Percentiles rank a stretch among this genome's conserved stretches.
These are phyloP conservation scores for Marsdenia floribunda DNA, from an alignment of 257 asterid species.

Conservation along the genomic window DNA sequence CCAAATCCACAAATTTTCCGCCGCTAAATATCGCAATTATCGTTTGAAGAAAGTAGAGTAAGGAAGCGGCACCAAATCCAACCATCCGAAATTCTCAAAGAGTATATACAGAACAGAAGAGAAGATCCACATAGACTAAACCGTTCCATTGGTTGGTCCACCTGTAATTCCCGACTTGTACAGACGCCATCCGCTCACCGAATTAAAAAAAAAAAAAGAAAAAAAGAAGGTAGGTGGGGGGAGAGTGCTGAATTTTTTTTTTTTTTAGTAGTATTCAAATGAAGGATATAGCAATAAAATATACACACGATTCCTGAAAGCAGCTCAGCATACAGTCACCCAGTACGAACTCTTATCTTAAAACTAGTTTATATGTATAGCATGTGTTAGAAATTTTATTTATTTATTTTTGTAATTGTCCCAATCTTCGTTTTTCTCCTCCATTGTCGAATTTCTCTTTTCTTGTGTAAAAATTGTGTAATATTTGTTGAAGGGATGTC, in stretches of 20 bases:
- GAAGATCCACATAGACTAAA: neutral
- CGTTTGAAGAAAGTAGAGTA: neutral
- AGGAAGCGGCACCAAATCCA: neutral
- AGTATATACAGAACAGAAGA: neutral
- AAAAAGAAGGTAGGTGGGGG: neutral
- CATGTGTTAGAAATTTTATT: neutral
- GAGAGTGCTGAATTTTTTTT: too few relatives aligned
- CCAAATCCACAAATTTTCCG: too few relatives aligned
- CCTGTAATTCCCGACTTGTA: neutral
- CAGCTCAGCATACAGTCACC: neutral
- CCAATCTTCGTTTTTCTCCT: neutral
- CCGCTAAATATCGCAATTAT: neutral
- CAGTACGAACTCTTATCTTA: neutral
- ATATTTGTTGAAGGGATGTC: conserved; percentile 17
- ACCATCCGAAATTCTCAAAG: neutral
- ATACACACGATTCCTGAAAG: too few relatives aligned
- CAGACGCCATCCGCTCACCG: neutral
- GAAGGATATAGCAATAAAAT: too few relatives aligned
- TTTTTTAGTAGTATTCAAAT: too few relatives aligned
- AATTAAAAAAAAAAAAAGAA: too few relatives aligned
- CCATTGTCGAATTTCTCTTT: neutral
- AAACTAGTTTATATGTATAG: neutral
- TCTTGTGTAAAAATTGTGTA: neutral
- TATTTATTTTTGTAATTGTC: neutral
- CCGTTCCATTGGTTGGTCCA: neutral